Evolutionary conservation across 805 yeast genomes (phyloP), one percentile per base, ranked within the genome.

Genomic region (Lachancea thermotolerans): DNA sequence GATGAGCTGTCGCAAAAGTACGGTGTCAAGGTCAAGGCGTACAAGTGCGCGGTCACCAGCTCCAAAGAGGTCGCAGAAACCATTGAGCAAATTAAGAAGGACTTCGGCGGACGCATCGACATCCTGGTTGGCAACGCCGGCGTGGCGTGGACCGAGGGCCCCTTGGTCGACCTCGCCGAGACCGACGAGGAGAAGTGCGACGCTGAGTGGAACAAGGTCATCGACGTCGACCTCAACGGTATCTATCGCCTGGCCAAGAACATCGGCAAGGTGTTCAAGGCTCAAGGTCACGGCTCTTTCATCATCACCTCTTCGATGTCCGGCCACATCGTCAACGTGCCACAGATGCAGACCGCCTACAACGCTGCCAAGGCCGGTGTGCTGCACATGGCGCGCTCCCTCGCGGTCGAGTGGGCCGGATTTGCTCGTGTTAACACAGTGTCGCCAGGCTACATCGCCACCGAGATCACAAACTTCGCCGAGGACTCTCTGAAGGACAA

Each of bases 91-190:
- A 78, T 80, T 51, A 76, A 71, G 50, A 53, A 66, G 48, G 95
- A 86, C 58, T 87, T 87, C 60, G 91, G 91, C 30, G 78, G 79
- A 44, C 77, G 25, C 15, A 78, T 87, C 54, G 95, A 87, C 64
- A 70, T 86, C 31, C 82, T 85, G 59, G 93, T 87, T 39, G 95
- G 95, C 56, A 87, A 87, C 63, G 96, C 96, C n/a, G 96, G 96
- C 37, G 79, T 85, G 39, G 81, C 88, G 12, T 87, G 95, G 95
- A 73, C 78, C 25, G 71, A 75, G 25, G 89, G 90, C 16, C 75
- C 75, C 16, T 60, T 79, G 50, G 60, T 77, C 43, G 75, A 73
- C 45, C 67, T 66, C 49, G 58, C 60, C 35, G 67, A 67, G 40
- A 59, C 68, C 49, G 69, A 68, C 35, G 69, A 68, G 2, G 55